These are phyloP conservation scores for Darksidea phi DNA, from an alignment of 495 filamentous ascomycete species.

Conservation along the genomic window DNA sequence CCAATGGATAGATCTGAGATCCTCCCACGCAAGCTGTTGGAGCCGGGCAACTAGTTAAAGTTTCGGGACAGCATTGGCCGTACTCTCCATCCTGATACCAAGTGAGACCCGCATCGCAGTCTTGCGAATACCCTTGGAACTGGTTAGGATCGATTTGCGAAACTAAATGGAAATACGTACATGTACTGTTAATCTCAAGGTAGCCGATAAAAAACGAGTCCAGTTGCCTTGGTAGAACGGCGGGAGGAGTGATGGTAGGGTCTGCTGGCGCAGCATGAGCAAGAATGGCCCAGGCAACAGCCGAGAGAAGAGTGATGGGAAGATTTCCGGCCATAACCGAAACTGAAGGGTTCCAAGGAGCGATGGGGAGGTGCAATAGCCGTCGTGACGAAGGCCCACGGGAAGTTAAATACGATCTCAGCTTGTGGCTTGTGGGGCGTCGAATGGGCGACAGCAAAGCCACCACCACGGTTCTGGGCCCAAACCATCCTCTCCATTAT, in stretches of 20 bases:
- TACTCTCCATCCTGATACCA: slow-evolving; percentile 31
- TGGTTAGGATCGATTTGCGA: background rate
- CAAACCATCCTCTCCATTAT: too few relatives aligned
- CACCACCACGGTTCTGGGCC: background rate
- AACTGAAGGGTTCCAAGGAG: background rate
- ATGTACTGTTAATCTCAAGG: slow-evolving; percentile 13
- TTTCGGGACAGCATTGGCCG: slow-evolving; percentile 30
- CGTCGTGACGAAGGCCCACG: background rate
- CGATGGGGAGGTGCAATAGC: background rate
- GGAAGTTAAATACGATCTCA: background rate
- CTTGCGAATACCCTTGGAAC: slow-evolving; percentile 13
- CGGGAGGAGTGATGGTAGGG: slow-evolving; percentile 23
- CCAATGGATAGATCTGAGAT: slow-evolving; percentile 24
- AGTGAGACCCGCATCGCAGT: slow-evolving; percentile 20
- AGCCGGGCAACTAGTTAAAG: slow-evolving; percentile 17
- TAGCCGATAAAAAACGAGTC: slow-evolving; percentile 26
- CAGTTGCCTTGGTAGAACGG: slow-evolving; percentile 18
- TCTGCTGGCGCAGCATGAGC: slow-evolving; percentile 21
- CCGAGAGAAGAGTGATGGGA: slow-evolving; percentile 19
- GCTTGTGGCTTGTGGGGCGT: background rate
- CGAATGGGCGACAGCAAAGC: background rate
- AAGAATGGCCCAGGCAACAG: slow-evolving; percentile 7
- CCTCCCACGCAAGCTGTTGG: slow-evolving; percentile 26
- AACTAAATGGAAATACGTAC: slow-evolving; percentile 8
- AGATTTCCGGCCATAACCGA: slow-evolving; percentile 9